Evolutionary conservation across 2,329 filamentous ascomycete genomes (phyloP), one percentile per base, ranked within the genome.

Genomic region (Diaporthe eres): DNA sequence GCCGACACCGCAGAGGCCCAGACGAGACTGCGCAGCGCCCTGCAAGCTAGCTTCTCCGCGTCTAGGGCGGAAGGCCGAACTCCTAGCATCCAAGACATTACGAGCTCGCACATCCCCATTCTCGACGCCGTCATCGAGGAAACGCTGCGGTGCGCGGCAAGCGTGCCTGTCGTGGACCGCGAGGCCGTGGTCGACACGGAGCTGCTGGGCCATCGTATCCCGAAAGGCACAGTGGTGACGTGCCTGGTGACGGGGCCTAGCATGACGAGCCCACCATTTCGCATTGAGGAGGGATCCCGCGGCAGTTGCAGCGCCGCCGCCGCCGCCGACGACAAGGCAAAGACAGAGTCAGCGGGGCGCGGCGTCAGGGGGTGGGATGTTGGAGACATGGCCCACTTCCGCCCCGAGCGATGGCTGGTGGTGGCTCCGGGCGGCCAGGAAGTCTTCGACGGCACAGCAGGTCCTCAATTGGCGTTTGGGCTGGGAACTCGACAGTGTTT

Each of bases 61-160:
- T 10, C 17, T 12, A 9, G 19, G 6, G 85, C 79, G 81, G 87
- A 19, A 31, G 31, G 31, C 74, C 77, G 77, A 1, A 63, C 83
- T 72, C 80, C 84, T 72, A 71, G 77, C 1, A 78, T 78, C 2
- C 76, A 79, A 19, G 76, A 84, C 51, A 80, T 78, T 13, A 79
- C 80, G 4, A 84, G 87, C 73, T 81, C 82, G 1, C 44, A 17
- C 42, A 85, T 87, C 3, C 85, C 85, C 0, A 87, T 84, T 78
- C 80, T 87, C 4, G 84, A 87, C 77, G 86, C 86, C 72, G 83
- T 88, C 51, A 86, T 85, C 81, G 84, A 84, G 70, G 86, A 88
- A 78, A 84, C 84, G 0, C 82, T 88, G 4, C 85, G 86, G 51
- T 85, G 83, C 80, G 9, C 39, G 9, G 39, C 39, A 13, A 42